A percentile compares a stretch with the other conserved stretches of the same genome.
phyloP scores from a whole-genome alignment of 106 monocot genomes.

The Narthecium ossifragum region DNA sequence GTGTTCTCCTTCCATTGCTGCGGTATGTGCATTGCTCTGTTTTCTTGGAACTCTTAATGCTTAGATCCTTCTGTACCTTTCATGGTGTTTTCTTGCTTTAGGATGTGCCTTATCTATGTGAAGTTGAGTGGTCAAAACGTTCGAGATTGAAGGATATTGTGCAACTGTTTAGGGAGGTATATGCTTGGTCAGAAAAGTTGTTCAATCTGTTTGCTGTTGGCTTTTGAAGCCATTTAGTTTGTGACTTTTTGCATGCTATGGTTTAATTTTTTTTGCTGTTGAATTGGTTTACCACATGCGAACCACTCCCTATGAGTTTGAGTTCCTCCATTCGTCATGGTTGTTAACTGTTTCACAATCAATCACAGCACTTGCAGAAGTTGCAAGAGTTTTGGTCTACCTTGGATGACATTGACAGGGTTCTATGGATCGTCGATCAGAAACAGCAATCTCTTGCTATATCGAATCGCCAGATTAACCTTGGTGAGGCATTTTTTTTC shows the following conservation, averaged over 20 bases:
- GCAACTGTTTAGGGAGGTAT: constrained; percentile 49
- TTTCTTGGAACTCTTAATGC: too few species aligned
- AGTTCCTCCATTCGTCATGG: background rate
- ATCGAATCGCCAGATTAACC: constrained; percentile 20
- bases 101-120: constrained; percentile 53
- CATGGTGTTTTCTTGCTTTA: constrained; percentile 9
- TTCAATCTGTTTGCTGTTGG: background rate
- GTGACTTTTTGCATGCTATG: background rate
- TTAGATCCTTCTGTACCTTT: too few species aligned
- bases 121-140: constrained; percentile 45
- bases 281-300: background rate
- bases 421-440: constrained; percentile 22
- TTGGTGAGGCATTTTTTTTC: constrained; percentile 22
- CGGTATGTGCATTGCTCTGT: too few species aligned
- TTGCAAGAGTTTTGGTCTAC: constrained; percentile 39
- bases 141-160: constrained; percentile 48
- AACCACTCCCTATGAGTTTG: background rate
- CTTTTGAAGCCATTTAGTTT: background rate
- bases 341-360: background rate
- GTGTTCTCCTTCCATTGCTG: constrained; percentile 42
- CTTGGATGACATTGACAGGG: constrained; percentile 31
- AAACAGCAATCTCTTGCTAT: constrained; percentile 21
- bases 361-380: constrained; percentile 28
- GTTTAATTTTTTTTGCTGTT: background rate
- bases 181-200: background rate